phyloP scores from a whole-genome alignment of 2,329 filamentous ascomycete species.

The Penicillium hordei region DNA sequence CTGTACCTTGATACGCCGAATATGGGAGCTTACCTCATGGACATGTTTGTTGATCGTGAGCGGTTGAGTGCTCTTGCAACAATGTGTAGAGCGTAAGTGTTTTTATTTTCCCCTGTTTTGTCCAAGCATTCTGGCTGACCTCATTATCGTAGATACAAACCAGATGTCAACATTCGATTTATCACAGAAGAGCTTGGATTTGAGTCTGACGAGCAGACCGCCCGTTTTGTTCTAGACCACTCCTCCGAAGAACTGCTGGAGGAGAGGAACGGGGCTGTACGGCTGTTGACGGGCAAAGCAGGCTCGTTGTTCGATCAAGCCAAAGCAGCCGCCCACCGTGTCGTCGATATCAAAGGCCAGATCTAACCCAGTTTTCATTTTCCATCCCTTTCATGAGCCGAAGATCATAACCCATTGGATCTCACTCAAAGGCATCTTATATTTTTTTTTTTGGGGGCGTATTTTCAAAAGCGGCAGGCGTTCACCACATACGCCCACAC shows the following conservation, averaged over 20 bases:
- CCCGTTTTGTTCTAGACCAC: conserved; percentile 84
- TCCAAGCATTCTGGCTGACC: not conserved
- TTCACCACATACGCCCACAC: not conserved
- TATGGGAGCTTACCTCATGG: conserved; percentile 98
- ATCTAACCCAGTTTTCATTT: conserved; percentile 51
- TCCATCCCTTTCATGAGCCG: not conserved
- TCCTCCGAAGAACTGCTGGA: conserved; percentile 73
- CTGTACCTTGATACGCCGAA: conserved; percentile 91
- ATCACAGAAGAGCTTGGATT: conserved; percentile 95
- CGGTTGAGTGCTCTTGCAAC: conserved; percentile 84
- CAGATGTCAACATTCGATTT: conserved; percentile 82
- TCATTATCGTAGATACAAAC: conserved; percentile 73
- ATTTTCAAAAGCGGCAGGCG: conserved; percentile 8
- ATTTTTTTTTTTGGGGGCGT: conserved; percentile 1
- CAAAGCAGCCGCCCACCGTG: conserved; percentile 72
- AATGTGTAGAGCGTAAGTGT: conserved; percentile 89
- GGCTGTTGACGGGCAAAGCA: conserved; percentile 73
- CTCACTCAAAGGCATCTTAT: not conserved
- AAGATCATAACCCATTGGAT: not conserved
- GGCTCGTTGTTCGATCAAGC: conserved; percentile 70
- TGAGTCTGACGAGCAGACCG: conserved; percentile 85
- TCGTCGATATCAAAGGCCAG: conserved; percentile 96
- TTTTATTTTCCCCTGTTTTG: not conserved
- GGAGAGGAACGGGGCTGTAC: conserved; percentile 71
- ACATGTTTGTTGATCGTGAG: conserved; percentile 96